phyloP scores from a whole-genome alignment of 352 stramenopile genomes.

The Phytophthora melonis region DNA sequence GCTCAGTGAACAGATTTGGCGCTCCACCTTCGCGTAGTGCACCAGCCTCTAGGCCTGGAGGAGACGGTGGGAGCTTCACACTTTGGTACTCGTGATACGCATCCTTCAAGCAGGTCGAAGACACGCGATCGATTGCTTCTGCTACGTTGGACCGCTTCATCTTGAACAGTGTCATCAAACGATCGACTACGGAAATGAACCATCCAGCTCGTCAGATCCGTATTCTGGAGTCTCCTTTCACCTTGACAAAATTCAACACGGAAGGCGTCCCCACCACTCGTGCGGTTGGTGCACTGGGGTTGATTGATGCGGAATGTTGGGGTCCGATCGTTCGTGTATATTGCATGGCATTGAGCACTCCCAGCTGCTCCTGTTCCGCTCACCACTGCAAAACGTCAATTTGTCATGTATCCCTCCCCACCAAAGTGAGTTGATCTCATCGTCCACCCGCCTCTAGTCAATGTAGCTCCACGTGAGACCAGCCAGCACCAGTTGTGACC shows the following conservation, averaged over 20 bases:
- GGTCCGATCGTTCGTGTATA: no score
- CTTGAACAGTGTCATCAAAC: neutral
- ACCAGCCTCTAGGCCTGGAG: slow-evolving; percentile 6
- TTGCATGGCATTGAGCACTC: no score
- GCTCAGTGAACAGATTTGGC: slow-evolving; percentile 29
- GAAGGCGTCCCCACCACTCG: neutral
- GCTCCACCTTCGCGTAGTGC: slow-evolving; percentile 42
- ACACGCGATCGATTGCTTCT: neutral
- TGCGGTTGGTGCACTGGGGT: neutral
- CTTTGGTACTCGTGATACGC: neutral
- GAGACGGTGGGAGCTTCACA: neutral
- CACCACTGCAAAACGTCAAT: no score
- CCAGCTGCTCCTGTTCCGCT: no score
- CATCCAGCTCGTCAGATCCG: neutral
- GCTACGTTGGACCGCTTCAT: neutral
- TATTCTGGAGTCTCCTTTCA: neutral
- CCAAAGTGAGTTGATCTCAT: no score
- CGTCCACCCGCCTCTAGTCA: no score
- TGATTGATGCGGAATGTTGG: no score
- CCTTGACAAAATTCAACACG: no score
- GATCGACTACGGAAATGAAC: neutral
- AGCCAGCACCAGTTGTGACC: no score
- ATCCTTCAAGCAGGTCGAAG: neutral
- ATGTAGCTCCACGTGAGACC: no score
- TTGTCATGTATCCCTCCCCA: no score